A percentile compares a stretch with the other conserved stretches of the same genome.
Conservation (phyloP, 495 filamentous ascomycete genomes). For the Xylaria nigripes region DNA sequence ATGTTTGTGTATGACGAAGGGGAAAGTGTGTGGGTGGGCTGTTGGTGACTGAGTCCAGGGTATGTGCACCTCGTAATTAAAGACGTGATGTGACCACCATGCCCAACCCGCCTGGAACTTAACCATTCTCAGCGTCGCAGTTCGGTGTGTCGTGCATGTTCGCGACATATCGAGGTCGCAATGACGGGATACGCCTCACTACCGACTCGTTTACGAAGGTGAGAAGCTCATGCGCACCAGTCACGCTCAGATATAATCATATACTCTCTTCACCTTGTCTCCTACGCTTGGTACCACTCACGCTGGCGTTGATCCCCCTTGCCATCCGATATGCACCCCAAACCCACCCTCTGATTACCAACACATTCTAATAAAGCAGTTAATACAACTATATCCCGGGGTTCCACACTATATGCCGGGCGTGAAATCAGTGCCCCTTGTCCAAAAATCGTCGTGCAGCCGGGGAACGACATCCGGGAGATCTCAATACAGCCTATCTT, state of each 20-base stretch:
- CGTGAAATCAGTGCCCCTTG: not conserved
- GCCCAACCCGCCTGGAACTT: not conserved
- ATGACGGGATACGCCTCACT: not conserved
- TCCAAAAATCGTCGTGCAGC: not conserved
- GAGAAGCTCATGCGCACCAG: not conserved
- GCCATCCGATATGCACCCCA: not conserved
- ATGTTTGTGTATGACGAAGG: not conserved
- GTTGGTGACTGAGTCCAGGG: not conserved
- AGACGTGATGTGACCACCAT: not conserved
- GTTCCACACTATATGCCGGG: not conserved
- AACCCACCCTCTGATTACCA: not conserved
- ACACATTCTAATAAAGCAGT: not conserved
- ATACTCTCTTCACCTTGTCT: not conserved
- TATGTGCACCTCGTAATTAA: not conserved
- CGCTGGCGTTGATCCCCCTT: not conserved
- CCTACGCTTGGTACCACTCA: not conserved
- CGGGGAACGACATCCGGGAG: conserved; percentile 8
- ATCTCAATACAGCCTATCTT: conserved; percentile 7
- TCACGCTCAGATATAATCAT: not conserved
- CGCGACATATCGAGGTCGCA: not conserved
- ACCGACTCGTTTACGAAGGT: conserved; percentile 1
- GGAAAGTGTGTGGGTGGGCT: not conserved
- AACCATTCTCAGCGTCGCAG: not conserved
- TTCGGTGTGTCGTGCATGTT: not conserved
- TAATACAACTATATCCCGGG: not conserved